Evolutionary conservation across 495 filamentous ascomycete genomes (phyloP), one percentile per base, ranked within the genome.

Genomic region (Penicillium coprophilum): DNA sequence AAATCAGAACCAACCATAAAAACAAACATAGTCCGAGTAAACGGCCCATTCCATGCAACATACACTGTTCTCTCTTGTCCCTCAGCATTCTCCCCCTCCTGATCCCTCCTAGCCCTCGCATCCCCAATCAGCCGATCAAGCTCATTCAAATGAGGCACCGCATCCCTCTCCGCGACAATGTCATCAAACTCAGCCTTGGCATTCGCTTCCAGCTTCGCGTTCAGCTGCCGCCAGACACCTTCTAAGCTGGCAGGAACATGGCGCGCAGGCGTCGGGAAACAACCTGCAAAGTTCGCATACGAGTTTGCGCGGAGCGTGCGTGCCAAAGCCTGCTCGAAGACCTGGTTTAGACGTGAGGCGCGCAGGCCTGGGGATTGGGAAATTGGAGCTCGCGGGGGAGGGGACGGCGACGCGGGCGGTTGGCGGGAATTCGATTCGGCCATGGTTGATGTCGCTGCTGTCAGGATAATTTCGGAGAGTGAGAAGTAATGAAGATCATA

Each of bases 191-290:
- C 89, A 21, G 76, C 71, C 61, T 67, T 76, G 2, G 77, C 87
- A 49, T 85, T 76, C 54, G 78, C 77, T 54, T 84, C 83, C 50
- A 91, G 69, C 62, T 85, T 77, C 47, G 80, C 82, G 38, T 88
- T 83, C 74, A 93, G 80, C 71, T 87, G 83, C 60, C 77, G 69
- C 82, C 89, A 90, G 46, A 91, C 82, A 20, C 75, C 78, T 65
- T 82, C 78, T 57, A 95, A 62, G 20, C 82, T 81, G 4, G 80
- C 85, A 1, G 89, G 86, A 28, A 87, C 87, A 61, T 87, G 72
- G 57, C 75, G 72, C 20, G 91, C 87, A 8, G 91, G 81, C 3
- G 90, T 92, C 0, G 94, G 94, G 70, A 96, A 98, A 69, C 94
- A 98, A 20, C 86, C 77, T 0, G 86, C 80, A 66, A 98, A 96